Evolutionary conservation across 768 basidiomycete genomes (phyloP), one percentile per base, ranked within the genome.

Genomic region (Boletellus ananas): DNA sequence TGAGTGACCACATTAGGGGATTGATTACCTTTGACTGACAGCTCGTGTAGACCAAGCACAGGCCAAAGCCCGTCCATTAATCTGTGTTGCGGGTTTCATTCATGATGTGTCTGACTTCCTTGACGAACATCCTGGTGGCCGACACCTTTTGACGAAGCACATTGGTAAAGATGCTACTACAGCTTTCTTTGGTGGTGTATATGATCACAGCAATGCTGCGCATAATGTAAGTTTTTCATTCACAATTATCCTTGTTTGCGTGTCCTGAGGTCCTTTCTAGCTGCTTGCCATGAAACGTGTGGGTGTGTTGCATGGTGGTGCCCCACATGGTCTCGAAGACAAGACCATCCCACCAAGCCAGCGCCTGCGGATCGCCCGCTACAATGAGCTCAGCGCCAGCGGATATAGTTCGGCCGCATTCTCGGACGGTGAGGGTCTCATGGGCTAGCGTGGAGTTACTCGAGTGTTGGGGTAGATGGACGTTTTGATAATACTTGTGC

Each of bases 161-260:
- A 87, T 94, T 58, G 94, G 94, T 49, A 89, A 82, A 66, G 94
- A 95, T 60, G 93, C 89, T 3, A 92, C 92, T 3, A 90, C 90
- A 0, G 92, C 93, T 6, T 96, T 95, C 78, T 94, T 95, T 61
- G 94, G 94, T 54, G 90, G 88, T 51, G 85, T 93, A 1, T 91
- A 91, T 61, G 87, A 89, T 57, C 90, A 92, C 62, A 90, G 87
- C 27, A 92, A 92, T 63, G 87, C 89, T 39, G 88, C 90, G 6
- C 88, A 92, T 67, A 91, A 92, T 61, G 84, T 85, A 61, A 34
- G 83, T 69, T 2, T 33, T 43, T 5, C 1, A 20, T 4, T 1
- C 4, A 8, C 8, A 1, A 5, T 4, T 29, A 6, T 0, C 16
- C 3, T 45, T 16, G 3, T 34, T 53, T 18, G 12, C 18, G 3